phyloP scores from a whole-genome alignment of 306 rosid species.

The Vachellia pachyceras region DNA sequence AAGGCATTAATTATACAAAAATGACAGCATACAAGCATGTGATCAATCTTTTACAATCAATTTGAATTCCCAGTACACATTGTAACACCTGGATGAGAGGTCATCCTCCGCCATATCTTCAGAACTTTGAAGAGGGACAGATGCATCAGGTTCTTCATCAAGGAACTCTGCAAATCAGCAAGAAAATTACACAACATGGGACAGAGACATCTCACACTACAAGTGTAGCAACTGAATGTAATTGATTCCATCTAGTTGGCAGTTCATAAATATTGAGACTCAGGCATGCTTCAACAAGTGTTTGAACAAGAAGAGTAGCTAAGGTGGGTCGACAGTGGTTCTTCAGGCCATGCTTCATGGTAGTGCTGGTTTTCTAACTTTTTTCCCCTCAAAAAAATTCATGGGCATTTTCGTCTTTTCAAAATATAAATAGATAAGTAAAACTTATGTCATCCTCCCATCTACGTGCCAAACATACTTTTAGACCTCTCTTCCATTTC shows the following conservation, averaged over 20 bases:
- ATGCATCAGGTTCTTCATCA: constrained; percentile 72
- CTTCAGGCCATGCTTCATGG: neutral
- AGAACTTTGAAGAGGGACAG: constrained; percentile 75
- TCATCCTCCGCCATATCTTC: constrained; percentile 85
- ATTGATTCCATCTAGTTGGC: constrained; percentile 18
- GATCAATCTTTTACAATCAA: neutral
- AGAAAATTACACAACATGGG: constrained; percentile 29
- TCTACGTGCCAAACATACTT: neutral
- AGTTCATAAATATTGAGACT: constrained; percentile 22
- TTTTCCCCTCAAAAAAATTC: neutral
- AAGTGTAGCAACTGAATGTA: constrained; percentile 1
- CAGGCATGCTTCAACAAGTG: neutral
- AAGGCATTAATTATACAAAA: constrained; percentile 20
- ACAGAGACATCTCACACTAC: constrained; percentile 14
- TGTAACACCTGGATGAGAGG: constrained; percentile 76
- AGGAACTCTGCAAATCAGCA: constrained; percentile 61
- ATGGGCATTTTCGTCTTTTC: neutral
- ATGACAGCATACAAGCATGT: constrained; percentile 22
- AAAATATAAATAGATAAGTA: neutral
- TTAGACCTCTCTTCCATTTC: neutral
- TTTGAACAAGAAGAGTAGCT: neutral
- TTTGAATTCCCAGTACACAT: constrained; percentile 25
- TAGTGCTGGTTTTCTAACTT: neutral
- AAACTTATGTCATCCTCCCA: neutral
- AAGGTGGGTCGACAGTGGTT: neutral